Conservation (phyloP, 108 stramenopile genomes). For the Pseudonitzschia delicatissima region DNA sequence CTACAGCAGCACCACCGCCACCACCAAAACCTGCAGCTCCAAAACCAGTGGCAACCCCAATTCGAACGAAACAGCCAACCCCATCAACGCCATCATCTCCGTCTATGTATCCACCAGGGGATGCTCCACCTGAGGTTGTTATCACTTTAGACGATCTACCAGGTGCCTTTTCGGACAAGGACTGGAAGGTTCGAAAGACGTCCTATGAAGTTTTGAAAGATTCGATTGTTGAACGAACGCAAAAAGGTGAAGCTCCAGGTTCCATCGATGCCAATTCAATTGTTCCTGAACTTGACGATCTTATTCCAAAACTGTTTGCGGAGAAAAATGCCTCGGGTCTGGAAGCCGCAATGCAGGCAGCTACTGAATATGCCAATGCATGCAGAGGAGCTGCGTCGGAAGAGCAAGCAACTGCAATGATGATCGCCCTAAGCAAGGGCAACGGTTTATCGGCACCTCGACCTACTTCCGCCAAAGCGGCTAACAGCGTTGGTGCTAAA, state of each 20-base stretch:
- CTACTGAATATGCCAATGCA: conserved; percentile 48
- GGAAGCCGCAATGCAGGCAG: conserved; percentile 69
- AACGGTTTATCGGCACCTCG: conserved; percentile 71
- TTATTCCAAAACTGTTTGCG: conserved; percentile 41
- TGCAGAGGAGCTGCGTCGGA: conserved; percentile 48
- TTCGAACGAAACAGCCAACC: background rate
- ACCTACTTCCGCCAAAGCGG: conserved; percentile 49
- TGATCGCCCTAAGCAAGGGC: conserved; percentile 53
- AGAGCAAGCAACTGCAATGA: conserved; percentile 47
- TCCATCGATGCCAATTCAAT: conserved; percentile 33
- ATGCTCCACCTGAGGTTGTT: conserved; percentile 30
- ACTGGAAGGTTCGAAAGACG: conserved; percentile 71
- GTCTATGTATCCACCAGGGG: background rate
- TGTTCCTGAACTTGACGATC: conserved; percentile 43
- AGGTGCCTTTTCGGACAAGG: conserved; percentile 42
- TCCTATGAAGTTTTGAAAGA: conserved; percentile 56
- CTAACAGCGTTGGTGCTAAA: conserved; percentile 60
- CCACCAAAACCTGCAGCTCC: background rate
- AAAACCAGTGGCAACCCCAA: background rate
- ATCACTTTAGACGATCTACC: conserved; percentile 54
- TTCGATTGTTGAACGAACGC: conserved; percentile 23
- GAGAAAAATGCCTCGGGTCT: conserved; percentile 80
- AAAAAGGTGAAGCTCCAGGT: conserved; percentile 28
- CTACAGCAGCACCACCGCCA: background rate
- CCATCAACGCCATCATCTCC: background rate